Base-by-base conservation (phyloP, 208 protist genomes). In the Jaenimonas drosophilae region DNA sequence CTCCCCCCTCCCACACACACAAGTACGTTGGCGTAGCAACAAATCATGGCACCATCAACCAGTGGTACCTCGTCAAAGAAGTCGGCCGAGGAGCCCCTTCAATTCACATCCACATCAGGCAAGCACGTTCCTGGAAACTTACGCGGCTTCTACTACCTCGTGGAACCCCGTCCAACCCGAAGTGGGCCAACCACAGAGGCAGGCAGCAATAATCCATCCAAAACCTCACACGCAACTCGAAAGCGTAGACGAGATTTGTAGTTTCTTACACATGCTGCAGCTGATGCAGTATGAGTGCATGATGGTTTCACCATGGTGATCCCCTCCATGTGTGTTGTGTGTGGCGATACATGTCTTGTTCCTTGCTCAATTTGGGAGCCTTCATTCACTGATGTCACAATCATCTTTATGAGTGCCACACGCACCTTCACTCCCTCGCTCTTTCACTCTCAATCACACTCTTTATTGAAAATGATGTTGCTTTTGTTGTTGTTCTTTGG, bases 121-220 rank as follows among this genome's bases (percentile, higher is more conserved):
- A 65, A 59, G 30, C 65, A 82, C 27, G 84, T 92, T 17, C 54
- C 60, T 7, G 79, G 79, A 0, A 92, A 92, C 49, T 20, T 92
- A 20, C 64, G 59, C 11, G 78, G 84, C 0, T 82, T 92, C 36
- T 42, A 49, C 12, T 92, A 69, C 44, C 64, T 70, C 1, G 57
- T 40, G 29, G 12, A 0, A 44, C 58, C 12, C 20, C 58, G 0
- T 34, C 58, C 5, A 19, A 3, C 4, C 36, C 39, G 20, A 25
- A 51, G 32, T 29, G 54, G 29, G 31, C 44, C 3, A 7, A n/a
- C n/a, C n/a, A n/a, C n/a, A n/a, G n/a, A n/a, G n/a, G n/a, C n/a
- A n/a, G n/a, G n/a, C n/a, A n/a, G n/a, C n/a, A n/a, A n/a, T n/a
- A 34, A 34, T 34, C 30, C 30, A 14, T 7, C 30, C 7, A 34